phyloP scores from a whole-genome alignment of 1,139 yeast species.

The Saccharomycopsis phalli region DNA sequence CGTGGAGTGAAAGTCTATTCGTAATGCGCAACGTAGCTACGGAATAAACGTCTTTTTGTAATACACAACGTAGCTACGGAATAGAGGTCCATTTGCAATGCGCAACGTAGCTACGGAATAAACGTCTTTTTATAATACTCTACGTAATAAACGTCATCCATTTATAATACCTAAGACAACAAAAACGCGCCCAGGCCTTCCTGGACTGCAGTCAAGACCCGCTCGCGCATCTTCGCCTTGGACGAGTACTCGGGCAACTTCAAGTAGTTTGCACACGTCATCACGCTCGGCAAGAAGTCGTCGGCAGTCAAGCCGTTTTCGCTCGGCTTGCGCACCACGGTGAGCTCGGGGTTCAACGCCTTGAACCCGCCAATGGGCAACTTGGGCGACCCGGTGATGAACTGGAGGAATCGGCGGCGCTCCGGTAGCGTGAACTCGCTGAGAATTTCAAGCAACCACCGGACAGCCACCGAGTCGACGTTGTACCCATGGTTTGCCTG shows the following conservation, averaged over 20 bases:
- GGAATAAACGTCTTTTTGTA: background rate
- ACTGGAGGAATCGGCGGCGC: constrained; percentile 70
- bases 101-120: background rate
- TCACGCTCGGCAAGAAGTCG: constrained; percentile 88
- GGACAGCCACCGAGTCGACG: constrained; percentile 58
- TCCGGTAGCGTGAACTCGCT: constrained; percentile 43
- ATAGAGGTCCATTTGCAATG: background rate
- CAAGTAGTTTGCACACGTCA: constrained; percentile 95
- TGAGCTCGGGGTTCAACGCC: constrained; percentile 69
- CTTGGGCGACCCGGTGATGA: constrained; percentile 88
- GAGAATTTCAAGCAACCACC: constrained; percentile 52
- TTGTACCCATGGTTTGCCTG: constrained; percentile 90
- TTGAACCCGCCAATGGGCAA: constrained; percentile 93
- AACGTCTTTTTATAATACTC: background rate
- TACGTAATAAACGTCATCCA: background rate
- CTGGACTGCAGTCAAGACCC: constrained; percentile 59
- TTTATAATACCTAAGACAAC: constrained; percentile 39
- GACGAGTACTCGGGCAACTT: constrained; percentile 78
- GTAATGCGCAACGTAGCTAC: background rate
- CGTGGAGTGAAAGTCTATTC: background rate
- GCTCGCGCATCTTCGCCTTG: constrained; percentile 46
- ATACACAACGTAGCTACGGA: background rate
- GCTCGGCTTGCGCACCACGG: constrained; percentile 75
- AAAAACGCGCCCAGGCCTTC: constrained; percentile 91
- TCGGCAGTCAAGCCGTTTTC: constrained; percentile 60